phyloP scores from a whole-genome alignment of 495 filamentous ascomycete species.

The Glonium stellatum region DNA sequence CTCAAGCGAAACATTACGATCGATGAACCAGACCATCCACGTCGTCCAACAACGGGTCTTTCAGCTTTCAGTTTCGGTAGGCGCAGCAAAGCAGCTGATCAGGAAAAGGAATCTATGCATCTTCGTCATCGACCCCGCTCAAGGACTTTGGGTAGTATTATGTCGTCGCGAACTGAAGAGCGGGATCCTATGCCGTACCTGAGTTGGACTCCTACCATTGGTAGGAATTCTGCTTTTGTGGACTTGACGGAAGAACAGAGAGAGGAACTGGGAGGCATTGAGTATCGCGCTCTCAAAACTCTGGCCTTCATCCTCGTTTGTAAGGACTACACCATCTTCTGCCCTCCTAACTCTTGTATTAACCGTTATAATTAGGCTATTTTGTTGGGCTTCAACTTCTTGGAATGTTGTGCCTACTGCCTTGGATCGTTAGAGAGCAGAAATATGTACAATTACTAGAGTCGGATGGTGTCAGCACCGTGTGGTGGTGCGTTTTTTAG shows the following conservation, averaged over 20 bases:
- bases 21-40: conserved; percentile 39
- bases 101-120: conserved; percentile 9
- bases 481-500: conserved; percentile 63
- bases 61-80: conserved; percentile 9
- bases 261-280: conserved; percentile 88
- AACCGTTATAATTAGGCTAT: conserved; percentile 44
- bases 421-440: conserved; percentile 66
- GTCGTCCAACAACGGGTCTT: conserved; percentile 11
- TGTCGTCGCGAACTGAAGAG: conserved; percentile 38
- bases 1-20: conserved; percentile 44
- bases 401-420: conserved; percentile 62
- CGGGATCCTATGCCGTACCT: conserved; percentile 71
- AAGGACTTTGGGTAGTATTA: conserved; percentile 37
- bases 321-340: conserved; percentile 56
- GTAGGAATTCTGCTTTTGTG: conserved; percentile 84
- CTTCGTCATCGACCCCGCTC: conserved; percentile 24
- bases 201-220: conserved; percentile 87
- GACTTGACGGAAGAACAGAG: conserved; percentile 83
- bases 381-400: conserved; percentile 68
- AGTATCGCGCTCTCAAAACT: conserved; percentile 86
- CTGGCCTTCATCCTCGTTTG: conserved; percentile 63
- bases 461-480: conserved; percentile 52
- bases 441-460: conserved; percentile 59
- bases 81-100: conserved; percentile 7
- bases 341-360: conserved; percentile 53